phyloP scores from a whole-genome alignment of 805 yeast genomes.

The Kluyveromyces aestuarii region DNA sequence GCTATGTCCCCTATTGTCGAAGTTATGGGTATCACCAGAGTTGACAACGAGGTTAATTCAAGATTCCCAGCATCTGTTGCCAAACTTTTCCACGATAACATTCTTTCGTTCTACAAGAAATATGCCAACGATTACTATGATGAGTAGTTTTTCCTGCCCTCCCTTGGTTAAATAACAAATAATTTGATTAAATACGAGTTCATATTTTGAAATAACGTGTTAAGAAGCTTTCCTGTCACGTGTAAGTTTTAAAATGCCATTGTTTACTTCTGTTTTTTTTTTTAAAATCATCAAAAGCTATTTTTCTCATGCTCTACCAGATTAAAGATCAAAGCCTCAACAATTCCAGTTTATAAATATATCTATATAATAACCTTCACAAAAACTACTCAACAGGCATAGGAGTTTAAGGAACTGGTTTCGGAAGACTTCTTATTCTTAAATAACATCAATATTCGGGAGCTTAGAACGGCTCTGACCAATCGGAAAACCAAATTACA shows the following conservation, averaged over 20 bases:
- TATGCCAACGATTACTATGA: constrained; percentile 24
- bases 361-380: not conserved
- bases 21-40: constrained; percentile 71
- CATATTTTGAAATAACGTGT: too few species aligned
- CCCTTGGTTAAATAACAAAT: too few species aligned
- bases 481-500: not conserved
- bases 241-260: not conserved
- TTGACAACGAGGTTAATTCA: constrained; percentile 63
- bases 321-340: not conserved
- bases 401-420: not conserved
- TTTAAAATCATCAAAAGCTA: not conserved
- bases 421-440: not conserved
- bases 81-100: constrained; percentile 20
- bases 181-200: too few species aligned
- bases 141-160: constrained; percentile 5
- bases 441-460: not conserved
- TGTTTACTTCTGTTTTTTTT: too few species aligned
- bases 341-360: too few species aligned
- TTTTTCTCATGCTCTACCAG: not conserved
- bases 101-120: constrained; percentile 20
- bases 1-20: constrained; percentile 53
- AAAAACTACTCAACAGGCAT: not conserved
- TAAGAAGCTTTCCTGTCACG: not conserved
- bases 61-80: constrained; percentile 41
- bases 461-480: not conserved